These are phyloP conservation scores for Platanthera zijinensis DNA, from an alignment of 106 monocot species.

Conservation along the genomic window DNA sequence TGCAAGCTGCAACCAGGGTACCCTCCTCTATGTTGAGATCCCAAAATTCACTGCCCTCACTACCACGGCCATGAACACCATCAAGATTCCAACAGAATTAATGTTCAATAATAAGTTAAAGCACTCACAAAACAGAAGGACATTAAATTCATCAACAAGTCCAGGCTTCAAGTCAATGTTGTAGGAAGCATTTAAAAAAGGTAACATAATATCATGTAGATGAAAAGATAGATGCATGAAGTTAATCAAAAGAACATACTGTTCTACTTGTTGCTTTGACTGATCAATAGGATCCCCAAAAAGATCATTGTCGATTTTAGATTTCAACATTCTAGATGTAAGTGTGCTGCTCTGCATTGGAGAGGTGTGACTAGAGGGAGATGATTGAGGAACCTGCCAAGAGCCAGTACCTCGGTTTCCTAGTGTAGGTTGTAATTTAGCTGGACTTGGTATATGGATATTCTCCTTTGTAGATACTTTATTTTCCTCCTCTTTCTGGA, in stretches of 20 bases:
- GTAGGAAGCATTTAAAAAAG: background rate
- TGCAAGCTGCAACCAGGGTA: too few relatives aligned
- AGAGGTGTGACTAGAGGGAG: constrained; percentile 56
- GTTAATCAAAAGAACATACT: constrained; percentile 35
- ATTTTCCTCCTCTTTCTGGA: constrained; percentile 76
- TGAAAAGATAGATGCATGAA: background rate
- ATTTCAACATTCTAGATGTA: constrained; percentile 31
- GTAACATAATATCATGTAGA: background rate
- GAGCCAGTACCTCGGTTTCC: constrained; percentile 35
- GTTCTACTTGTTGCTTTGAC: constrained; percentile 32
- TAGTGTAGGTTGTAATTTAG: constrained; percentile 30
- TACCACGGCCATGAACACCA: too few relatives aligned
- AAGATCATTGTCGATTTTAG: constrained; percentile 73
- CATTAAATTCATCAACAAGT: background rate
- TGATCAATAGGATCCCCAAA: constrained; percentile 89
- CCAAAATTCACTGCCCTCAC: too few relatives aligned
- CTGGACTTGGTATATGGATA: constrained; percentile 30
- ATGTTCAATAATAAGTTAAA: background rate
- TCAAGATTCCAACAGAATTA: background rate
- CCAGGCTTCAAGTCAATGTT: background rate
- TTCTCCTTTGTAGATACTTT: constrained; percentile 32
- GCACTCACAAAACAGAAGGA: background rate
- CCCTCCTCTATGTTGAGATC: too few relatives aligned
- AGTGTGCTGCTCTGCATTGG: constrained; percentile 22
- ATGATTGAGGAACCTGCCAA: constrained; percentile 53